Conservation (phyloP, 345 rosid genomes). For the Odontarrhena argentea region DNA sequence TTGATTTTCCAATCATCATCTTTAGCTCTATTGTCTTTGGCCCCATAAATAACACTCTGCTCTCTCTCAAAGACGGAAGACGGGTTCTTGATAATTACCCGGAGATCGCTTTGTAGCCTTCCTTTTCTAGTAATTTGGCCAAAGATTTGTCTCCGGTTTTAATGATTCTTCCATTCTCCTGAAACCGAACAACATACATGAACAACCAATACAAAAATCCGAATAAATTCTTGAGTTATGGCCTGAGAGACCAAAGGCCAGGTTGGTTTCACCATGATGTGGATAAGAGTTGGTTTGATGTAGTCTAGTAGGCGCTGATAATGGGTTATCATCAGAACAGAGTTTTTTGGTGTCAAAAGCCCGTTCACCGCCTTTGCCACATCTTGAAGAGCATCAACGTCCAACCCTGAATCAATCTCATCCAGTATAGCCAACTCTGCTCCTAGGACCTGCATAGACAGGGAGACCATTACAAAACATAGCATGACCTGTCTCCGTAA, state of each 20-base stretch:
- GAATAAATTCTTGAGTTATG: background rate
- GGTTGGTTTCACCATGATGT: slow-evolving; percentile 69
- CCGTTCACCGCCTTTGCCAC: slow-evolving; percentile 95
- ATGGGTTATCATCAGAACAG: slow-evolving; percentile 92
- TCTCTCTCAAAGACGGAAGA: slow-evolving; percentile 28
- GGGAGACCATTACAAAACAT: background rate
- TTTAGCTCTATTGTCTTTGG: slow-evolving; percentile 18
- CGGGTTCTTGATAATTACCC: slow-evolving; percentile 33
- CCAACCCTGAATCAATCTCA: slow-evolving; percentile 97
- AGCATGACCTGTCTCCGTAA: background rate
- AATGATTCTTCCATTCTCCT: slow-evolving; percentile 89
- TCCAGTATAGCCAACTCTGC: slow-evolving; percentile 90
- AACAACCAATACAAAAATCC: background rate
- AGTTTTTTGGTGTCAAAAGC: slow-evolving; percentile 76
- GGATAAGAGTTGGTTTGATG: slow-evolving; percentile 76
- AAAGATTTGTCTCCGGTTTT: slow-evolving; percentile 79
- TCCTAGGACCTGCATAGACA: slow-evolving; percentile 70
- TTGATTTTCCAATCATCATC: slow-evolving; percentile 18
- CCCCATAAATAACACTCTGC: slow-evolving; percentile 11
- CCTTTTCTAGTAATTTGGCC: slow-evolving; percentile 74
- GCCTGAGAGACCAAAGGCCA: slow-evolving; percentile 14
- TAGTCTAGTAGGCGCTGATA: slow-evolving; percentile 78
- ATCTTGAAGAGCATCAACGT: slow-evolving; percentile 89
- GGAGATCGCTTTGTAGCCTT: slow-evolving; percentile 78
- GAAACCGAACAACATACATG: slow-evolving; percentile 35